phyloP scores from a whole-genome alignment of 768 basidiomycete species.

The Amanita rubescens region DNA sequence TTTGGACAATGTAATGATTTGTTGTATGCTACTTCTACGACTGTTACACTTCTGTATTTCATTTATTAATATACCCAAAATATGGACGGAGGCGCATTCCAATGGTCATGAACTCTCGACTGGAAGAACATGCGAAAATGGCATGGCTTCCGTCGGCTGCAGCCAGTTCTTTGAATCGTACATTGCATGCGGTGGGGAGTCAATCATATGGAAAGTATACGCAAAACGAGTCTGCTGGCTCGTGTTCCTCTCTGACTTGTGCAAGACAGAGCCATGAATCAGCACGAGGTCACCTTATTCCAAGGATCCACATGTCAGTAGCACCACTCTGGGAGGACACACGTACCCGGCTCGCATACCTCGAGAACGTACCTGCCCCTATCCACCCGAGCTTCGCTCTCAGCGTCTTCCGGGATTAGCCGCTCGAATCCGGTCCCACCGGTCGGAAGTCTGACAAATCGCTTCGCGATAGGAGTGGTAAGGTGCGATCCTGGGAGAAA shows the following conservation, averaged over 20 bases:
- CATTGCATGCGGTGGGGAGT: slow-evolving; percentile 55
- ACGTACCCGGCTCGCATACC: slow-evolving; percentile 63
- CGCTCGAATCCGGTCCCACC: slow-evolving; percentile 85
- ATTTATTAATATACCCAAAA: not conserved
- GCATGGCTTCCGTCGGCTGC: slow-evolving; percentile 79
- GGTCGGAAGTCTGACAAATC: slow-evolving; percentile 70
- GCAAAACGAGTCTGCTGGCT: slow-evolving; percentile 79
- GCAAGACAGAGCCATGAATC: slow-evolving; percentile 89
- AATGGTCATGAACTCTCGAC: not conserved
- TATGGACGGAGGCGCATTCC: not conserved
- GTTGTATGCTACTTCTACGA: not conserved
- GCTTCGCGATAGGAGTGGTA: slow-evolving; percentile 62
- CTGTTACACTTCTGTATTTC: not conserved
- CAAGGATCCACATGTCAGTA: not conserved
- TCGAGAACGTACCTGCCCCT: slow-evolving; percentile 56
- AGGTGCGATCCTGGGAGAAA: slow-evolving; percentile 91
- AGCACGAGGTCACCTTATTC: slow-evolving; percentile 76
- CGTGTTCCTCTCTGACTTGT: slow-evolving; percentile 85
- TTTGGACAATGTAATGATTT: not conserved
- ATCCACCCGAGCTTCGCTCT: slow-evolving; percentile 12
- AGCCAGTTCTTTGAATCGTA: slow-evolving; percentile 96
- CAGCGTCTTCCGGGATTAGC: slow-evolving; percentile 33
- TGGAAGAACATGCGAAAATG: slow-evolving; percentile 58
- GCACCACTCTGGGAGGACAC: not conserved
- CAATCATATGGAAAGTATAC: slow-evolving; percentile 96